These are phyloP conservation scores for Yamadazyma oceani DNA, from an alignment of 1,139 yeast species.

Conservation along the genomic window DNA sequence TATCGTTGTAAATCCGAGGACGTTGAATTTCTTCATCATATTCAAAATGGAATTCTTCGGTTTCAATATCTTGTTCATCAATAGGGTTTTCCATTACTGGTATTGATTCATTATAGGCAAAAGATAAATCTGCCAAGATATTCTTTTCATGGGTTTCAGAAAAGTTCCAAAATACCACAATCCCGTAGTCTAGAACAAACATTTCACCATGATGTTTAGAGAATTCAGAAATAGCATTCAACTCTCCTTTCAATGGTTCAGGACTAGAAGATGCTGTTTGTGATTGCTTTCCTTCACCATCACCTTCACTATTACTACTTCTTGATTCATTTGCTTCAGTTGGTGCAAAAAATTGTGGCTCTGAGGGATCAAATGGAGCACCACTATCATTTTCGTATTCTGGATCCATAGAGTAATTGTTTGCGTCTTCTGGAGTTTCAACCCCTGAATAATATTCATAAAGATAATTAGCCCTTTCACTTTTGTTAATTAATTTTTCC, in stretches of 20 bases:
- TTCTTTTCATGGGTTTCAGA: conserved; percentile 91
- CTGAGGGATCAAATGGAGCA: conserved; percentile 47
- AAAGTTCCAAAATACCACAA: conserved; percentile 96
- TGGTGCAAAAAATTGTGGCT: conserved; percentile 53
- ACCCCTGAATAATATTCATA: conserved; percentile 89
- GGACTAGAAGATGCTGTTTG: conserved; percentile 2
- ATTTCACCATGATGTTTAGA: conserved; percentile 82
- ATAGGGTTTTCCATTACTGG: conserved; percentile 71
- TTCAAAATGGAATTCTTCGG: conserved; percentile 92
- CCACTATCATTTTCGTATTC: conserved; percentile 39
- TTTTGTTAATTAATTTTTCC: conserved; percentile 75
- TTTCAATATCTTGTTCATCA: conserved; percentile 88
- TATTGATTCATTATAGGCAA: conserved; percentile 46
- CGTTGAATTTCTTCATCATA: conserved; percentile 78
- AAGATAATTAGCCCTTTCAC: conserved; percentile 87
- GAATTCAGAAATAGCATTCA: conserved; percentile 36
- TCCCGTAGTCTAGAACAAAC: conserved; percentile 88
- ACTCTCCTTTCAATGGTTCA: conserved; percentile 7
- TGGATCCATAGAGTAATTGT: conserved; percentile 55
- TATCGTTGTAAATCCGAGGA: conserved; percentile 91
- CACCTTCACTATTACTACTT: conserved; percentile 9
- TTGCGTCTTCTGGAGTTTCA: conserved; percentile 64
- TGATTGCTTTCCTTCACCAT: conserved; percentile 11
- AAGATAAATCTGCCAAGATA: conserved; percentile 85
- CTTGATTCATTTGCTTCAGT: conserved; percentile 18